phyloP scores from a whole-genome alignment of 345 rosid genomes.

The Sonneratia caseolaris region DNA sequence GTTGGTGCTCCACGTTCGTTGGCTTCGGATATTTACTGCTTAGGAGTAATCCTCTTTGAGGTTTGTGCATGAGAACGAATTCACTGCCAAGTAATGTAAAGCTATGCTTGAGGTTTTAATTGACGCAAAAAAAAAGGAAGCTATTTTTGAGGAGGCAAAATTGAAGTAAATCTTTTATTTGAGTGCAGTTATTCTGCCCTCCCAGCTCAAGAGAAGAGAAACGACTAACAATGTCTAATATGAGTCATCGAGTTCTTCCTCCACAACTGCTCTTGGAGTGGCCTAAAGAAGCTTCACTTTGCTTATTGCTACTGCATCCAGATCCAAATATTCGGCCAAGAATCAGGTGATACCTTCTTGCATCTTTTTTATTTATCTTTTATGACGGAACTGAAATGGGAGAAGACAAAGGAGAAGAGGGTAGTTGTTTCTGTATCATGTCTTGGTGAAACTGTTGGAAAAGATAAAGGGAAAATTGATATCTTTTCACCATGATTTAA shows the following conservation, averaged over 20 bases:
- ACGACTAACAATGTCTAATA: slow-evolving; percentile 72
- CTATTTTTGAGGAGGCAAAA: neutral
- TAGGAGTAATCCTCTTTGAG: slow-evolving; percentile 93
- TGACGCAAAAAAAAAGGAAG: too few relatives aligned
- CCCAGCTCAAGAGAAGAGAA: slow-evolving; percentile 36
- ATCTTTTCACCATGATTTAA: too few relatives aligned
- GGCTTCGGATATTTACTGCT: slow-evolving; percentile 78
- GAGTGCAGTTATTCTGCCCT: slow-evolving; percentile 37
- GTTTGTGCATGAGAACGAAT: slow-evolving; percentile 25
- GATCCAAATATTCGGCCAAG: slow-evolving; percentile 77
- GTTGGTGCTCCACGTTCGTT: slow-evolving; percentile 46
- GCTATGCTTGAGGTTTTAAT: neutral
- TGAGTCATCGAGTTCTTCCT: slow-evolving; percentile 94
- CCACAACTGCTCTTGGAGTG: slow-evolving; percentile 73
- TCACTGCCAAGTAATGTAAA: neutral
- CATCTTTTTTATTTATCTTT: too few relatives aligned
- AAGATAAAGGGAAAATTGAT: neutral
- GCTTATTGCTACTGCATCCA: slow-evolving; percentile 86
- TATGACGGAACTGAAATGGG: too few relatives aligned
- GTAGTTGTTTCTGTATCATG: neutral
- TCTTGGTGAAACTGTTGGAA: neutral
- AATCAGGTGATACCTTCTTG: slow-evolving; percentile 36
- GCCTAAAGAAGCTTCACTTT: slow-evolving; percentile 88
- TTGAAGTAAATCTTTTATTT: slow-evolving; percentile 15
- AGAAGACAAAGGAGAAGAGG: too few relatives aligned